These are phyloP conservation scores for Penicillium cinerascens DNA, from an alignment of 495 filamentous ascomycete species.

Conservation along the genomic window DNA sequence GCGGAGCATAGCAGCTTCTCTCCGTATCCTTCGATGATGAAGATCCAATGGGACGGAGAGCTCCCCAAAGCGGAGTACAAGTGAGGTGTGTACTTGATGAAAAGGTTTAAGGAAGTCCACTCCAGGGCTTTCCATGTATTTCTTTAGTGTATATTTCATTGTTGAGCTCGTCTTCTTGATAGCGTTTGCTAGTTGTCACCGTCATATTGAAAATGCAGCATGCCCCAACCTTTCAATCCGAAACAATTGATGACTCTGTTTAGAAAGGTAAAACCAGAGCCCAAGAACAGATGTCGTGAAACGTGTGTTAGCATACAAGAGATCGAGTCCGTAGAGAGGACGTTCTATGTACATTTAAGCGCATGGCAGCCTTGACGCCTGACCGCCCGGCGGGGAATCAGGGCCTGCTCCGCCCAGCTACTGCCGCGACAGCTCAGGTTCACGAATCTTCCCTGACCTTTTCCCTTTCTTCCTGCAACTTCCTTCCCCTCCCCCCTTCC, in stretches of 20 bases:
- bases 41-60: slow-evolving; percentile 47
- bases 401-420: slow-evolving; percentile 26
- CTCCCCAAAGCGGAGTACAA: slow-evolving; percentile 18
- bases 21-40: slow-evolving; percentile 66
- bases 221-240: too few relatives aligned
- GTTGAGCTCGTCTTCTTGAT: neutral
- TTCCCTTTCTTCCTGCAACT: slow-evolving; percentile 15
- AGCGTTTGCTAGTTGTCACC: neutral
- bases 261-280: too few relatives aligned
- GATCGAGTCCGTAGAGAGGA: too few relatives aligned
- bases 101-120: neutral
- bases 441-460: slow-evolving; percentile 31
- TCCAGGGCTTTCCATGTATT: neutral
- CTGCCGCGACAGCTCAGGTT: slow-evolving; percentile 27
- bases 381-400: slow-evolving; percentile 28
- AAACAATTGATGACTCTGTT: too few relatives aligned
- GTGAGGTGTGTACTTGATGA: neutral
- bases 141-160: neutral
- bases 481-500: slow-evolving; percentile 12
- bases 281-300: too few relatives aligned
- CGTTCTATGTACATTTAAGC: neutral
- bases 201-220: too few relatives aligned
- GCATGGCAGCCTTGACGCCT: slow-evolving; percentile 22
- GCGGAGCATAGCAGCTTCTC: slow-evolving; percentile 66
- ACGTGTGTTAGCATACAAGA: too few relatives aligned